A percentile compares a stretch with the other conserved stretches of the same genome.
Evolutionary conservation across 1,139 yeast species (phyloP).

Genomic region (Yamadazyma epiphylla): DNA sequence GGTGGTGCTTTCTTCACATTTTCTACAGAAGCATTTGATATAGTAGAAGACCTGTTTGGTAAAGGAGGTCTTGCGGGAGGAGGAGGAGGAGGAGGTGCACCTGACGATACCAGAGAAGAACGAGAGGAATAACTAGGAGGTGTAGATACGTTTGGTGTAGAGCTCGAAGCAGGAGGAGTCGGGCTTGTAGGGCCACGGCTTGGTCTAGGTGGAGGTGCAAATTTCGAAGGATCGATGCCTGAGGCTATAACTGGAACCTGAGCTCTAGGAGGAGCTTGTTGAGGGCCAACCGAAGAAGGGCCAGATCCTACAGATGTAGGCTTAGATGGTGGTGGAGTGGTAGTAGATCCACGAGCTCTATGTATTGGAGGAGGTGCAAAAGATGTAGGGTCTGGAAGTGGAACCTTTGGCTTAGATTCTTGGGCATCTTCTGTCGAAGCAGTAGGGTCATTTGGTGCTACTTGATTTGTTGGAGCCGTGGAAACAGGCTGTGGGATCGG

Average conservation of each 20-base stretch:
- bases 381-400: conserved; percentile 34
- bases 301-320: conserved; percentile 2
- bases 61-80: conserved; percentile 12
- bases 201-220: conserved; percentile 17
- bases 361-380: conserved; percentile 46
- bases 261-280: neutral
- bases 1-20: conserved; percentile 30
- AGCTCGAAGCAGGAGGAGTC: conserved; percentile 7
- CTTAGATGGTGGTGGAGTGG: conserved; percentile 2
- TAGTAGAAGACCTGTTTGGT: conserved; percentile 4
- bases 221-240: conserved; percentile 9
- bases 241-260: conserved; percentile 12
- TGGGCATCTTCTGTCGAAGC: conserved; percentile 3
- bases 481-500: conserved; percentile 2
- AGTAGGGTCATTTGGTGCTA: conserved; percentile 6
- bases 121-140: neutral
- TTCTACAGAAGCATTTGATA: conserved; percentile 2
- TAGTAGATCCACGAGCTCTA: conserved; percentile 14
- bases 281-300: conserved; percentile 1
- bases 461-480: conserved; percentile 6
- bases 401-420: conserved; percentile 14
- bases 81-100: conserved; percentile 3
- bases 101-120: neutral
- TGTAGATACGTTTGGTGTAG: neutral
- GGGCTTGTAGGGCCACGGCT: conserved; percentile 10